Evolutionary conservation across 768 basidiomycete genomes (phyloP).

Genomic region (Lentinula guzmanii): DNA sequence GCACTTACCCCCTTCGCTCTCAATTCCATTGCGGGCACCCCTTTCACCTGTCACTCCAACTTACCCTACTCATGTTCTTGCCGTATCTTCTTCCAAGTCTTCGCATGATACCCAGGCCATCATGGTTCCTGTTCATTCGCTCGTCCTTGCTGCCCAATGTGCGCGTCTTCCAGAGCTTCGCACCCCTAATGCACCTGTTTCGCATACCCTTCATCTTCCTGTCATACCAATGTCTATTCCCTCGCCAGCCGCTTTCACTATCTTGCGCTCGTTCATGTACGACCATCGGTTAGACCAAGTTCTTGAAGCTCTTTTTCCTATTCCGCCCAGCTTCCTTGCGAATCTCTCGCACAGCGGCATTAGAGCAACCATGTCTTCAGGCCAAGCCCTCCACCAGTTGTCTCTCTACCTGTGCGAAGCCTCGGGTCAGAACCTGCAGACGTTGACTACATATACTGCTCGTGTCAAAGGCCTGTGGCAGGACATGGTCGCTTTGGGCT

Average conservation of each 20-base stretch:
- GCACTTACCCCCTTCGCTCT: conserved; percentile 55
- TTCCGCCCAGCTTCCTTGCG: conserved; percentile 39
- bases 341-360: conserved; percentile 37
- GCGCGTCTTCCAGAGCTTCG: conserved; percentile 50
- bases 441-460: conserved; percentile 51
- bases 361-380: conserved; percentile 39
- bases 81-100: conserved; percentile 45
- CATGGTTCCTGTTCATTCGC: conserved; percentile 57
- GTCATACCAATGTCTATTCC: conserved; percentile 68
- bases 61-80: conserved; percentile 52
- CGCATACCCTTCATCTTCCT: conserved; percentile 41
- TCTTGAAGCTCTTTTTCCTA: conserved; percentile 57
- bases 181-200: conserved; percentile 20
- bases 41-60: conserved; percentile 21
- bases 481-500: conserved; percentile 68
- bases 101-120: conserved; percentile 34
- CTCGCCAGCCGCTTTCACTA: conserved; percentile 60
- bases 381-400: conserved; percentile 47
- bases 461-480: conserved; percentile 78
- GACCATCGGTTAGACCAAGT: conserved; percentile 55
- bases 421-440: conserved; percentile 35
- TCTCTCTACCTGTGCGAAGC: conserved; percentile 46
- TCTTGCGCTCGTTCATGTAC: conserved; percentile 66
- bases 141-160: conserved; percentile 58
- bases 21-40: conserved; percentile 31